A percentile compares a stretch with the other conserved stretches of the same genome.
Conservation (phyloP, 2,329 filamentous ascomycete genomes). For the Fusarium albosuccineum region DNA sequence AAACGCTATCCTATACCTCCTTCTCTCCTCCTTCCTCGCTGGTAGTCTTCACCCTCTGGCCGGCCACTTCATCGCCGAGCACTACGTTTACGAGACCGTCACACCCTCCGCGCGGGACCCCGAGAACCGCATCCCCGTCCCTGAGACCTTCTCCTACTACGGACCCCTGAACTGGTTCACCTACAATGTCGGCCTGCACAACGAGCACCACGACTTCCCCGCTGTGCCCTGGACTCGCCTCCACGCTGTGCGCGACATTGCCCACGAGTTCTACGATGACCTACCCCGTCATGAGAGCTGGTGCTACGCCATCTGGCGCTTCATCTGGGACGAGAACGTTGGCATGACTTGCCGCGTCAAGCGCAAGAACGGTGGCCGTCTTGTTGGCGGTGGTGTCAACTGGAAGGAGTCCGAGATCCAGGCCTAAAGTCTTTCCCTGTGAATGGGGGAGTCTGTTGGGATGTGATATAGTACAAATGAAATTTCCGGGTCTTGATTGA, state of each 20-base stretch:
- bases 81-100: slow-evolving; percentile 83
- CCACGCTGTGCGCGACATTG: slow-evolving; percentile 80
- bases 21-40: slow-evolving; percentile 92
- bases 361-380: slow-evolving; percentile 79
- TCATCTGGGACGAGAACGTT: slow-evolving; percentile 90
- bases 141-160: slow-evolving; percentile 98
- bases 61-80: slow-evolving; percentile 98
- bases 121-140: slow-evolving; percentile 74
- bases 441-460: neutral
- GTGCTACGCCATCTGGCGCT: slow-evolving; percentile 94
- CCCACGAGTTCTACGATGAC: slow-evolving; percentile 90
- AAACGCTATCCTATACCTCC: slow-evolving; percentile 82
- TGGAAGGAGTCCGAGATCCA: slow-evolving; percentile 80
- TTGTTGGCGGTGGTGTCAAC: slow-evolving; percentile 64
- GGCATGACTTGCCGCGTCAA: slow-evolving; percentile 95
- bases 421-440: slow-evolving; percentile 57
- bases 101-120: slow-evolving; percentile 68
- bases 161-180: slow-evolving; percentile 91
- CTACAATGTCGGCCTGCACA: slow-evolving; percentile 98
- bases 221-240: slow-evolving; percentile 95
- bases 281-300: slow-evolving; percentile 91
- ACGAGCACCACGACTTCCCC: slow-evolving; percentile 99
- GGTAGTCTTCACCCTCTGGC: slow-evolving; percentile 94
- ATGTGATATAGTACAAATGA: slow-evolving; percentile 11
- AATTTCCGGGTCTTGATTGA: slow-evolving; percentile 13